These are phyloP conservation scores for Ophiostoma sp. DNA, from an alignment of 2,329 filamentous ascomycete genomes.

Conservation along the genomic window DNA sequence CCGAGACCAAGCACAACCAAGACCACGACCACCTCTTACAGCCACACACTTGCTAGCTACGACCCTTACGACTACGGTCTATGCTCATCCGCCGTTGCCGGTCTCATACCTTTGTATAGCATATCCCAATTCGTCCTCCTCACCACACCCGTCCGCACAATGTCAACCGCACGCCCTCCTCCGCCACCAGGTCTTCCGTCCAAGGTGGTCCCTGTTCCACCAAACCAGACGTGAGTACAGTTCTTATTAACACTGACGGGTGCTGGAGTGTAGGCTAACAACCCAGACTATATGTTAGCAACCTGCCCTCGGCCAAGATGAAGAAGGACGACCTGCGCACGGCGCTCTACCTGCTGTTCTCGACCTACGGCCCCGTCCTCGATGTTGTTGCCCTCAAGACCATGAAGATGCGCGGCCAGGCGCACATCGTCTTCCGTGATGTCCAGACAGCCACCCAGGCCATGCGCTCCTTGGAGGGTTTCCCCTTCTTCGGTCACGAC, in stretches of 20 bases:
- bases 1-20: slow-evolving; percentile 4
- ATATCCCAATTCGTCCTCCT: background rate
- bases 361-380: slow-evolving; percentile 85
- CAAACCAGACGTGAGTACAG: slow-evolving; percentile 66
- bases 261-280: background rate
- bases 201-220: slow-evolving; percentile 51
- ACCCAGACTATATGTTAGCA: slow-evolving; percentile 78
- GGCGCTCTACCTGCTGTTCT: slow-evolving; percentile 87
- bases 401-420: slow-evolving; percentile 89
- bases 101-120: background rate
- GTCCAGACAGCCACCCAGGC: slow-evolving; percentile 88
- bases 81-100: background rate
- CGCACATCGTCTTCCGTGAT: slow-evolving; percentile 86
- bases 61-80: background rate
- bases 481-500: slow-evolving; percentile 75
- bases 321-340: slow-evolving; percentile 82
- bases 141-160: slow-evolving; percentile 24
- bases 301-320: slow-evolving; percentile 79
- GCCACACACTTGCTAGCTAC: background rate
- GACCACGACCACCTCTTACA: background rate
- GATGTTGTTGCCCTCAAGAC: slow-evolving; percentile 89
- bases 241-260: background rate
- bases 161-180: slow-evolving; percentile 33
- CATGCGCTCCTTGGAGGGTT: slow-evolving; percentile 80
- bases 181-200: slow-evolving; percentile 32